Base-by-base conservation (phyloP, 768 basidiomycete genomes). In the Amanita exitialis region DNA sequence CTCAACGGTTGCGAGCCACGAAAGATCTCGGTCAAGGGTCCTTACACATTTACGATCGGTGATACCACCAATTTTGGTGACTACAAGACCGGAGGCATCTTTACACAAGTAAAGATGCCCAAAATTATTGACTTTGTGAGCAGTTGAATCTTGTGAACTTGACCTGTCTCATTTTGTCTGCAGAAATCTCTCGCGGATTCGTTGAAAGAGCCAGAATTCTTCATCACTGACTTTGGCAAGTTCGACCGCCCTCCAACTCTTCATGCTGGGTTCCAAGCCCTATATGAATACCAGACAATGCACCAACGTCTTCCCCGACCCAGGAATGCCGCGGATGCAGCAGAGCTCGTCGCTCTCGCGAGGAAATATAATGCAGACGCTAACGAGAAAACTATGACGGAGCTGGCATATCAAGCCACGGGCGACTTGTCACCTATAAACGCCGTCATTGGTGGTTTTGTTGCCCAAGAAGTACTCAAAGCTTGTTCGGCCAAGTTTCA, bases 61-160 rank as follows among this genome's bases (percentile, higher is more conserved):
- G 90, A 96, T 64, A 97, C 94, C 2, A 78, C 83, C 27, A 75
- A 75, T 32, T 63, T 96, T 9, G 74, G 82, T 23, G 74, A 79
- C 41, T 98, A 98, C 69, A 79, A 83, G 57, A 63, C 79, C 25
- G 96, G 95, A 21, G 96, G 96, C 34, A 86, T 94, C 54, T 99
- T 97, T 65, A 92, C 90, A 6, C 96, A 99, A 66, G 93, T 98
- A 56, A 99, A 98, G 72, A 95, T 97, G 92, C 96, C 96, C 8
- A 98, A 95, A 70, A 77, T 92, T 45, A 71, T 97, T 44, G 81
- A 92, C 64, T 99, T 97, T 61, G 95, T 97, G 59, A 61, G 92
- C 23, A 37, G 21, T 13, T 35, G 10, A 15, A 25, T 25, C 9
- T 15, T 35, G 16, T 28, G 36, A 39, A 9, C 20, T 53, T 50